Evolutionary conservation across 768 basidiomycete species (phyloP), one percentile per base, ranked within the genome.

Genomic region (Paxillus involutus): DNA sequence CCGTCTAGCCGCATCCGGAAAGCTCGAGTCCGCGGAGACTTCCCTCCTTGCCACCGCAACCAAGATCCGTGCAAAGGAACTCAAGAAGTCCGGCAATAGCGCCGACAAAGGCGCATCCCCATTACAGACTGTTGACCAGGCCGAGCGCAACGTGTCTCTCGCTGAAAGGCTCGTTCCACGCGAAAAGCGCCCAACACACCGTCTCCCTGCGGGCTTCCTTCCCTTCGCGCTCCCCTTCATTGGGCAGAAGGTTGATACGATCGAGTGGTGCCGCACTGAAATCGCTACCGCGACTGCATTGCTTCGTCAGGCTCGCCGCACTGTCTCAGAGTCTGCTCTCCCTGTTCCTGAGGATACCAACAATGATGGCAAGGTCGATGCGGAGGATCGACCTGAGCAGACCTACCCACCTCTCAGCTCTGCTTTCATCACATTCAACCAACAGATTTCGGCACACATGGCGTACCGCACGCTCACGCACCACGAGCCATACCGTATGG

Each of bases 391-490:
- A 19, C 24, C 55, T 14, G 53, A 56, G 29, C 60, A 73, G 54
- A 70, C 70, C 47, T 88, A 88, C 53, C 85, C 84, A 2, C 78
- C 78, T 4, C 56, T 86, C 59, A 86, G 76, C 62, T 88, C 85
- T 32, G 89, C 89, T 8, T 98, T 98, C 69, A 79, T 98, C 55
- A 86, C 89, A 19, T 98, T 98, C 80, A 85, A 94, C 69, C 80
- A 84, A 60, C 96, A 98, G 75, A 90, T 97, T 57, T 89, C 91
- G 3, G 94, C 95, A 16, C 94, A 98, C 71, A 75, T 98, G 69
- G 93, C 90, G 1, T 79, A 80, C 35, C 86, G 94, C 70, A 75
- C 77, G 4, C 72, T 95, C 40, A 74, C 83, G 6, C 90, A 95
- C 69, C 86, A 95, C 64, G 82, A 85, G 48, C 92, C 92, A 24